phyloP scores from a whole-genome alignment of 106 monocot genomes.

The Gastrodia elata region DNA sequence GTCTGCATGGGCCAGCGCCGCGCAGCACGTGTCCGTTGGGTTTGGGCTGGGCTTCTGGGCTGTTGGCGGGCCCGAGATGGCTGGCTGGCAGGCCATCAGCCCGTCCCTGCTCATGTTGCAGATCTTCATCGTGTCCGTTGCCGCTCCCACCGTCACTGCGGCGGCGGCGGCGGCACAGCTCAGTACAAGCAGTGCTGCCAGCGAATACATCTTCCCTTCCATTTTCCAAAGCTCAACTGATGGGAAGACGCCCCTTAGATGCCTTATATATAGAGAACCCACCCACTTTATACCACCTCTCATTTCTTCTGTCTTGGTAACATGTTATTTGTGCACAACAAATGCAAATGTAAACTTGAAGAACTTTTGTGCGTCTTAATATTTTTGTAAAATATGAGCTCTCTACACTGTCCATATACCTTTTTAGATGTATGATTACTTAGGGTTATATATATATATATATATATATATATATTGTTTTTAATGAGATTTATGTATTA shows the following conservation, averaged over 20 bases:
- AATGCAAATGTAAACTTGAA: too few relatives aligned
- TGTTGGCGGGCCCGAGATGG: conserved; percentile 17
- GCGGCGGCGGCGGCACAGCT: background rate
- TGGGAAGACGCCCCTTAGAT: background rate
- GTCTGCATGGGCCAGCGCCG: conserved; percentile 32
- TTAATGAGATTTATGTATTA: too few relatives aligned
- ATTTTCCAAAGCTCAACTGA: background rate
- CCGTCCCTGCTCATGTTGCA: conserved; percentile 43
- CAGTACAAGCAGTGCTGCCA: background rate
- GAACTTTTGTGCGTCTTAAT: too few relatives aligned
- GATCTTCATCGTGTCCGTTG: conserved; percentile 13
- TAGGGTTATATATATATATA: too few relatives aligned
- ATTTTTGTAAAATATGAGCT: too few relatives aligned
- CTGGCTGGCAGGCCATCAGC: conserved; percentile 40
- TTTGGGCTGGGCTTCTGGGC: conserved; percentile 15
- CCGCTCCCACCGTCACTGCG: background rate
- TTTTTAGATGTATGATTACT: too few relatives aligned
- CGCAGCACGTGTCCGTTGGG: conserved; percentile 36
- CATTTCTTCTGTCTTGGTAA: too few relatives aligned
- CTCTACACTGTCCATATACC: too few relatives aligned
- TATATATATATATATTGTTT: too few relatives aligned
- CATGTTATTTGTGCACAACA: too few relatives aligned
- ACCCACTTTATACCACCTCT: too few relatives aligned
- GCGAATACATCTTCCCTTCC: background rate
- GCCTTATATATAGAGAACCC: background rate